Evolutionary conservation across 164 flowering plant genomes (phyloP).

Genomic region (Kalanchoe fedtschenkoi): DNA sequence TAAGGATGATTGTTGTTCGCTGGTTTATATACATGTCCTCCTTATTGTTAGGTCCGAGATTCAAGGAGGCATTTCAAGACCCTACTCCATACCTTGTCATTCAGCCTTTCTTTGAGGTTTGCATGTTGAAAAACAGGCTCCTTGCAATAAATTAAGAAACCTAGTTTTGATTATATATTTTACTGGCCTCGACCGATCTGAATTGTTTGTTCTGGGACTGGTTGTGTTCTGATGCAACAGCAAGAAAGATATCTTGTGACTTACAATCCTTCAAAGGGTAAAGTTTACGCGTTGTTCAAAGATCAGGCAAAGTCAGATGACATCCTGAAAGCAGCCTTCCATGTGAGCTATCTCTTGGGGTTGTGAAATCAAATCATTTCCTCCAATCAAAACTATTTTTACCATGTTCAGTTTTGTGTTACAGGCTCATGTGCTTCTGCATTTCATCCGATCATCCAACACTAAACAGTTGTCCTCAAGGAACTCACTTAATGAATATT

Average conservation of each 20-base stretch:
- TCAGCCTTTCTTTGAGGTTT: conserved; percentile 85
- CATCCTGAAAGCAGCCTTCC: conserved; percentile 93
- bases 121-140: conserved; percentile 1
- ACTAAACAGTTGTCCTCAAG: conserved; percentile 12
- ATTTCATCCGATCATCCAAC: conserved; percentile 50
- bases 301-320: conserved; percentile 93
- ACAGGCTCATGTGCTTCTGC: conserved; percentile 88
- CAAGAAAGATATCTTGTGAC: conserved; percentile 77
- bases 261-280: conserved; percentile 73
- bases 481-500: conserved; percentile 16
- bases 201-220: not conserved
- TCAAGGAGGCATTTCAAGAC: conserved; percentile 93
- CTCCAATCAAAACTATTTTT: not conserved
- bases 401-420: conserved; percentile 9
- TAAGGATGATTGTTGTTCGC: not conserved
- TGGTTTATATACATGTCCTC: conserved; percentile 7
- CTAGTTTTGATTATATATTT: not conserved
- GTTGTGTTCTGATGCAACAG: conserved; percentile 24
- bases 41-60: conserved; percentile 58
- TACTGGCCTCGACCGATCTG: not conserved
- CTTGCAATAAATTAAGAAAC: not conserved
- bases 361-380: not conserved
- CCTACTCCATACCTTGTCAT: conserved; percentile 64
- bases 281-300: conserved; percentile 85
- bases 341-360: conserved; percentile 40